A percentile compares a stretch with the other conserved stretches of the same genome.
Evolutionary conservation across 2,329 filamentous ascomycete species (phyloP).

Genomic region (Alternaria hordeiaustralica): DNA sequence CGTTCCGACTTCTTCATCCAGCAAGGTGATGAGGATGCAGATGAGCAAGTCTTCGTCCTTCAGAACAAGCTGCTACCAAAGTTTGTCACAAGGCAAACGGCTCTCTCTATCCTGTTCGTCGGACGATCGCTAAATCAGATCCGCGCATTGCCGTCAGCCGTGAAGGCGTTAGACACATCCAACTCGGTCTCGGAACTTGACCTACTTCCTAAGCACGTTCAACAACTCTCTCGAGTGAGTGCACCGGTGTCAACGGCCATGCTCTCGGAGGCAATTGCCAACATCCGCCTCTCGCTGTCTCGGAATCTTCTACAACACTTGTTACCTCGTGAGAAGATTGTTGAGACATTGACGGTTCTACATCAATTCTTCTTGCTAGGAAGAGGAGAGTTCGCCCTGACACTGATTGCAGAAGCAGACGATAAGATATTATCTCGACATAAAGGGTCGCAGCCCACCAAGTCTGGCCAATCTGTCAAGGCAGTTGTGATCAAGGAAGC

Average conservation of each 20-base stretch:
- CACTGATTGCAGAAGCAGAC: conserved; percentile 84
- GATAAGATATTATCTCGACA: conserved; percentile 77
- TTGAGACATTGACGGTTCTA: conserved; percentile 77
- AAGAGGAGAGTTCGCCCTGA: conserved; percentile 89
- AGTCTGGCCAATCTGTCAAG: conserved; percentile 60
- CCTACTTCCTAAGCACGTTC: conserved; percentile 72
- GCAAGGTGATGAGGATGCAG: conserved; percentile 41
- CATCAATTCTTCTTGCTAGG: conserved; percentile 87
- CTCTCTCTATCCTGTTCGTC: conserved; percentile 86
- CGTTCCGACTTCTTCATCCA: conserved; percentile 85
- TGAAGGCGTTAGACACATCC: conserved; percentile 34
- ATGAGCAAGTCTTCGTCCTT: conserved; percentile 39
- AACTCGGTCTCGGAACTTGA: conserved; percentile 57
- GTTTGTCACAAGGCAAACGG: conserved; percentile 77
- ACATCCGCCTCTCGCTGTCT: conserved; percentile 81
- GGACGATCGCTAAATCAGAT: conserved; percentile 89
- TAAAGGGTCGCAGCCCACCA: conserved; percentile 52
- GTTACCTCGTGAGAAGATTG: conserved; percentile 76
- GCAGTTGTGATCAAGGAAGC: conserved; percentile 81
- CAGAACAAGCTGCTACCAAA: conserved; percentile 69
- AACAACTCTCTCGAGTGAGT: conserved; percentile 69
- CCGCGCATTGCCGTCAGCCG: conserved; percentile 51
- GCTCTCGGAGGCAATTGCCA: conserved; percentile 74
- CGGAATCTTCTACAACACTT: conserved; percentile 83
- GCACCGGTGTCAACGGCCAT: conserved; percentile 76